These are phyloP conservation scores for Postia placenta DNA, from an alignment of 768 basidiomycete species.

Conservation along the genomic window DNA sequence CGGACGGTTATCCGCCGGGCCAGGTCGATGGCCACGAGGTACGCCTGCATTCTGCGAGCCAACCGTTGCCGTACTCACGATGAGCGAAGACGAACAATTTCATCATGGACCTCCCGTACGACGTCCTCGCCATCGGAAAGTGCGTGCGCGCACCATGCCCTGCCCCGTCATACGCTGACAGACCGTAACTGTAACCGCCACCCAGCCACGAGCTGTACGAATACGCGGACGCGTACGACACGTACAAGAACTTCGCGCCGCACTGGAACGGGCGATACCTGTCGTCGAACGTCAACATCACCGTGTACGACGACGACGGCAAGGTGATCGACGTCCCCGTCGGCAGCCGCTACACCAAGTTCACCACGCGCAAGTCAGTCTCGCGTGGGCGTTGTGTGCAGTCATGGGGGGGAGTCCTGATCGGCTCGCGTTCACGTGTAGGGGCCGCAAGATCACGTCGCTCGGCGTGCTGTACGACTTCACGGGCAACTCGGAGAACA, in stretches of 20 bases:
- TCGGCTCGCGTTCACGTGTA: constrained; percentile 13
- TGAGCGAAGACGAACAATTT: constrained; percentile 58
- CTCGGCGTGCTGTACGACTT: constrained; percentile 80
- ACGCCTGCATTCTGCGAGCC: constrained; percentile 9
- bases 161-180: neutral
- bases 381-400: neutral
- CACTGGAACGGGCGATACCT: constrained; percentile 68
- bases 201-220: constrained; percentile 77
- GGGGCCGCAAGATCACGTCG: constrained; percentile 69
- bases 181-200: neutral
- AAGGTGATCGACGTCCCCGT: constrained; percentile 34
- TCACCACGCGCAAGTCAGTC: constrained; percentile 63
- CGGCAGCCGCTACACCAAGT: constrained; percentile 56
- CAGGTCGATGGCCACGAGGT: constrained; percentile 72
- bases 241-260: constrained; percentile 66
- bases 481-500: constrained; percentile 60
- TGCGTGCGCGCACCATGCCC: constrained; percentile 26
- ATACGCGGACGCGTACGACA: constrained; percentile 60
- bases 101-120: constrained; percentile 69
- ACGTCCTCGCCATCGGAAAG: constrained; percentile 83
- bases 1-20: constrained; percentile 67
- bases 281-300: constrained; percentile 85
- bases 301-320: constrained; percentile 40
- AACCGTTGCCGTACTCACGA: constrained; percentile 1
- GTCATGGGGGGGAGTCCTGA: neutral